These are phyloP conservation scores for Ophiosphaerella narmari DNA, from an alignment of 2,329 filamentous ascomycete genomes.

Conservation along the genomic window DNA sequence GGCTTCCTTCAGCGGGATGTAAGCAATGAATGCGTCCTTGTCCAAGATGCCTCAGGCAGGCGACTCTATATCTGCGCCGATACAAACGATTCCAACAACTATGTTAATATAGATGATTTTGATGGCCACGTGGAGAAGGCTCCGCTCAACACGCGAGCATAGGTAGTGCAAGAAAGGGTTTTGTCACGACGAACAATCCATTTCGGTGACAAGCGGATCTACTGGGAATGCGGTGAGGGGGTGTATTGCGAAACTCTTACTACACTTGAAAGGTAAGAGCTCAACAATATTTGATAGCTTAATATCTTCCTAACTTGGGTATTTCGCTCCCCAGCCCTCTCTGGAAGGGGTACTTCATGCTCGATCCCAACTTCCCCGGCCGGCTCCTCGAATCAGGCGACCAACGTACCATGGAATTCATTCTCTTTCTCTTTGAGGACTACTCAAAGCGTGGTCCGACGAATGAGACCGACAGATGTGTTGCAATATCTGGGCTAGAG, in stretches of 20 bases:
- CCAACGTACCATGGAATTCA: slow-evolving; percentile 10
- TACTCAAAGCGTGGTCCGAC: slow-evolving; percentile 18
- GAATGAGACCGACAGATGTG: slow-evolving; percentile 11
- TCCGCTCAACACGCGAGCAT: slow-evolving; percentile 24
- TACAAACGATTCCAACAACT: slow-evolving; percentile 6
- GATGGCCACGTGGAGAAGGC: slow-evolving; percentile 10
- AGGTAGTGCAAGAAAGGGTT: slow-evolving; percentile 9
- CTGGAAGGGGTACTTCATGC: slow-evolving; percentile 10
- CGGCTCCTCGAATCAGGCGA: slow-evolving; percentile 9
- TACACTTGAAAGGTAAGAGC: slow-evolving; percentile 18
- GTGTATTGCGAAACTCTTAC: slow-evolving; percentile 23
- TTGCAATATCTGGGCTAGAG: slow-evolving; percentile 21
- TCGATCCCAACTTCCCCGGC: slow-evolving; percentile 19
- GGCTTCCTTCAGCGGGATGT: slow-evolving; percentile 19
- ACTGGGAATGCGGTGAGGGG: slow-evolving; percentile 25
- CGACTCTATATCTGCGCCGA: slow-evolving; percentile 15
- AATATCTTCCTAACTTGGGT: neutral
- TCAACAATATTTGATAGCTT: slow-evolving; percentile 4
- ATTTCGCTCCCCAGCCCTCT: slow-evolving; percentile 5
- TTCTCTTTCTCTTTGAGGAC: slow-evolving; percentile 12
- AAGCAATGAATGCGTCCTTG: slow-evolving; percentile 7
- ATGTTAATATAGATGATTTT: slow-evolving; percentile 5
- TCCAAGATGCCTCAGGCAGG: slow-evolving; percentile 7
- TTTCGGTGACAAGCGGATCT: slow-evolving; percentile 21
- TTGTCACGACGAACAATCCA: slow-evolving; percentile 22